A percentile compares a stretch with the other conserved stretches of the same genome.
phyloP scores from a whole-genome alignment of 2,329 filamentous ascomycete genomes.

The Cordyceps militaris region DNA sequence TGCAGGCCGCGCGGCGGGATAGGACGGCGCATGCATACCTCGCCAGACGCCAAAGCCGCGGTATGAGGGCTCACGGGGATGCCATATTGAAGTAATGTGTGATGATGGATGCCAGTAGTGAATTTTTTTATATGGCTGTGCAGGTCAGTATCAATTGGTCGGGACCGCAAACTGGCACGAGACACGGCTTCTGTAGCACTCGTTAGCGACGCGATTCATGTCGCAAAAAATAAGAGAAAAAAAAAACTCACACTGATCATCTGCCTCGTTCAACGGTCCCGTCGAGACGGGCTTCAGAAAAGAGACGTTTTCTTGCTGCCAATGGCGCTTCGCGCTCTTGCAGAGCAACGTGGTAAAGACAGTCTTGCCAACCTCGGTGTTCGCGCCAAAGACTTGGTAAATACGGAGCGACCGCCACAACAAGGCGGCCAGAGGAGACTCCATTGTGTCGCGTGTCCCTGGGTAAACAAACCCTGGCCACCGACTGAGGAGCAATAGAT shows the following conservation, averaged over 20 bases:
- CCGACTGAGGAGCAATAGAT: not conserved
- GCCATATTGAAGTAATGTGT: constrained; percentile 64
- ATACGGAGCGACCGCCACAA: constrained; percentile 63
- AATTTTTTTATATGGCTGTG: constrained; percentile 56
- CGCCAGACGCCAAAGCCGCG: constrained; percentile 48
- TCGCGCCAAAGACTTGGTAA: constrained; percentile 75
- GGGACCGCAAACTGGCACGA: not conserved
- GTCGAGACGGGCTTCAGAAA: constrained; percentile 82
- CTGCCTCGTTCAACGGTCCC: constrained; percentile 60
- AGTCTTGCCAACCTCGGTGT: constrained; percentile 81
- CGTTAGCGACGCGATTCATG: not conserved
- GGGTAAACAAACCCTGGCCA: not conserved
- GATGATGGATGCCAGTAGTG: constrained; percentile 39
- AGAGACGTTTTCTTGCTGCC: constrained; percentile 41
- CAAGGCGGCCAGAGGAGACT: constrained; percentile 46
- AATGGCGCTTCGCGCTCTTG: constrained; percentile 47
- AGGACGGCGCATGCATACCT: constrained; percentile 25
- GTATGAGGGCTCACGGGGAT: constrained; percentile 72
- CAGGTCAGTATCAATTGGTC: not conserved
- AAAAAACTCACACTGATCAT: constrained; percentile 52
- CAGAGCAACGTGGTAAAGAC: constrained; percentile 68
- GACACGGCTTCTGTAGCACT: not conserved
- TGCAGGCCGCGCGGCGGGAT: not conserved
- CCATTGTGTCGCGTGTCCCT: constrained; percentile 22
- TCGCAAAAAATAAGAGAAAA: not conserved